Conservation (phyloP, 225 moss, liverwort and hornwort species). For the Pleurozium schreberi region DNA sequence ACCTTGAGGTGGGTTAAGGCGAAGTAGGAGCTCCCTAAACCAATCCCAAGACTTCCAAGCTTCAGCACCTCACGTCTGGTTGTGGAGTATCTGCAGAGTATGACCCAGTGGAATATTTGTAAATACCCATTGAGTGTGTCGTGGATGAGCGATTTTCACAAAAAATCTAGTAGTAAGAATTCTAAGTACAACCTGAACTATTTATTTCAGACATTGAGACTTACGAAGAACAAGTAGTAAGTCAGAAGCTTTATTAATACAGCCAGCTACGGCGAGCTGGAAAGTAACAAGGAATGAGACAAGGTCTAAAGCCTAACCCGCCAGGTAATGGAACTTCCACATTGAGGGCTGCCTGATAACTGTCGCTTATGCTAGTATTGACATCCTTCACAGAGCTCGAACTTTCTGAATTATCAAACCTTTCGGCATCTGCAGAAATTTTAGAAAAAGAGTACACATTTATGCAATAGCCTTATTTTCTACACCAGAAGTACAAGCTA, state of each 20-base stretch:
- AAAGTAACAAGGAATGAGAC: conserved; percentile 16
- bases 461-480: background rate
- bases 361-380: conserved; percentile 27
- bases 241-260: conserved; percentile 20
- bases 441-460: conserved; percentile 15
- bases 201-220: background rate
- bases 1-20: conserved; percentile 69
- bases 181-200: background rate
- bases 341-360: conserved; percentile 44
- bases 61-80: conserved; percentile 90
- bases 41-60: conserved; percentile 63
- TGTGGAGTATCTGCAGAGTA: conserved; percentile 41
- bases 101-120: conserved; percentile 3
- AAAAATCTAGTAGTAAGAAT: background rate
- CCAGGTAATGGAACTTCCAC: conserved; percentile 44
- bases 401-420: conserved; percentile 2
- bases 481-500: conserved; percentile 1
- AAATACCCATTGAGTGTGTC: background rate
- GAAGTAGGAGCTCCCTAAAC: conserved; percentile 54
- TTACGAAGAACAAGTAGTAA: background rate
- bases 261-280: conserved; percentile 22
- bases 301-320: conserved; percentile 51
- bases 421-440: conserved; percentile 36
- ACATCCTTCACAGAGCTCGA: conserved; percentile 17
- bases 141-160: background rate